A percentile compares a stretch with the other conserved stretches of the same genome.
These are phyloP conservation scores for Stagonosporopsis tanaceti DNA, from an alignment of 2,329 filamentous ascomycete species.

Conservation along the genomic window DNA sequence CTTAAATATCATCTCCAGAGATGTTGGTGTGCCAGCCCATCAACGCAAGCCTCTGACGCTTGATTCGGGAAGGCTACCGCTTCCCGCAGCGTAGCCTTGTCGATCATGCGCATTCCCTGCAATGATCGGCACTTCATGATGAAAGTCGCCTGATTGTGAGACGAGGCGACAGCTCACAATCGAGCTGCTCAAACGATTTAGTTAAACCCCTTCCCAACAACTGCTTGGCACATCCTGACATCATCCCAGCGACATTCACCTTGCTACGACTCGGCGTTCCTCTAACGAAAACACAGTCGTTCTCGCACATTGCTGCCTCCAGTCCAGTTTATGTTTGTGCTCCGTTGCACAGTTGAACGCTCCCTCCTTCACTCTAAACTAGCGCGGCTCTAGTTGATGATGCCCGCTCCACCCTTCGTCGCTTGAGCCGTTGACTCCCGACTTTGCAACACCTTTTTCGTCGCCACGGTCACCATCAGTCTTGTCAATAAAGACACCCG, in stretches of 20 bases:
- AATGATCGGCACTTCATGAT: constrained; percentile 11
- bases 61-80: constrained; percentile 5
- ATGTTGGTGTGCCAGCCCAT: background rate
- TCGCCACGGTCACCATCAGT: background rate
- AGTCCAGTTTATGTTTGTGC: background rate
- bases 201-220: background rate
- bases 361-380: constrained; percentile 9
- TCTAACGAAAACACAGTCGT: background rate
- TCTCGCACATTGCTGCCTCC: background rate
- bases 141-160: constrained; percentile 13
- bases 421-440: background rate
- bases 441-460: background rate
- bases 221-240: background rate
- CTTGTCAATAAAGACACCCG: background rate
- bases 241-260: background rate
- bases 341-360: background rate
- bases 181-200: constrained; percentile 5
- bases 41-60: background rate
- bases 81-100: constrained; percentile 5
- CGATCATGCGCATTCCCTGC: constrained; percentile 7
- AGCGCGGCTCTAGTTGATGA: constrained; percentile 1
- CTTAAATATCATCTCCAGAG: background rate
- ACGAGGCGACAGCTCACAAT: constrained; percentile 5
- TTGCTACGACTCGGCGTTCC: background rate
- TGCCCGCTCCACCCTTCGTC: constrained; percentile 3